phyloP scores from a whole-genome alignment of 1,139 yeast genomes.

The Nakaseomyces kungkrabaensis region DNA sequence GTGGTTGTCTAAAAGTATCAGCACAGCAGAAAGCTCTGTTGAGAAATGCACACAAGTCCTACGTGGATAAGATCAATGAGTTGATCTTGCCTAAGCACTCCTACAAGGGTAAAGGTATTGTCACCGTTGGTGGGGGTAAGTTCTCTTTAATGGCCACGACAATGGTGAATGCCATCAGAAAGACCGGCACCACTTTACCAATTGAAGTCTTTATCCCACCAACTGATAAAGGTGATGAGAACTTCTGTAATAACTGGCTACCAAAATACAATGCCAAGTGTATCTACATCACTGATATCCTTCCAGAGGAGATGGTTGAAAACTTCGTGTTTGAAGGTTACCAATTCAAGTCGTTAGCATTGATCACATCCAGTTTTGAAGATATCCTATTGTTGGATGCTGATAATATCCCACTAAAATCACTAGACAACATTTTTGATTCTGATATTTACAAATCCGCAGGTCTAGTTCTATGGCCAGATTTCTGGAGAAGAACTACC shows the following conservation, averaged over 20 bases:
- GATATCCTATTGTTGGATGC: conserved; percentile 69
- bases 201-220: conserved; percentile 71
- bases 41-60: conserved; percentile 42
- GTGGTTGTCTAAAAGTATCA: conserved; percentile 33
- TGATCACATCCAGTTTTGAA: conserved; percentile 67
- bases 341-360: conserved; percentile 69
- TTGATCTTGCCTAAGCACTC: conserved; percentile 36
- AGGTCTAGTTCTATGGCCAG: conserved; percentile 74
- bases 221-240: conserved; percentile 53
- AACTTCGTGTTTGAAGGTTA: conserved; percentile 56
- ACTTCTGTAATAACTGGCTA: conserved; percentile 52
- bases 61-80: conserved; percentile 42
- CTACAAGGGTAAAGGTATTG: conserved; percentile 66
- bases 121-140: conserved; percentile 73
- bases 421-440: conserved; percentile 46
- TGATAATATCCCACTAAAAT: conserved; percentile 57
- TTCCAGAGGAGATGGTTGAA: conserved; percentile 38
- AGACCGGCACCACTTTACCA: conserved; percentile 56
- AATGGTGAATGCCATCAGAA: conserved; percentile 55
- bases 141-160: conserved; percentile 64
- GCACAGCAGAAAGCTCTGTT: conserved; percentile 39
- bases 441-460: conserved; percentile 43
- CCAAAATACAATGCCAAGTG: conserved; percentile 66
- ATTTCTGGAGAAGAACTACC: conserved; percentile 69
- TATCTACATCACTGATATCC: conserved; percentile 47